phyloP scores from a whole-genome alignment of 2,329 filamentous ascomycete species.

The Fusarium sp. region DNA sequence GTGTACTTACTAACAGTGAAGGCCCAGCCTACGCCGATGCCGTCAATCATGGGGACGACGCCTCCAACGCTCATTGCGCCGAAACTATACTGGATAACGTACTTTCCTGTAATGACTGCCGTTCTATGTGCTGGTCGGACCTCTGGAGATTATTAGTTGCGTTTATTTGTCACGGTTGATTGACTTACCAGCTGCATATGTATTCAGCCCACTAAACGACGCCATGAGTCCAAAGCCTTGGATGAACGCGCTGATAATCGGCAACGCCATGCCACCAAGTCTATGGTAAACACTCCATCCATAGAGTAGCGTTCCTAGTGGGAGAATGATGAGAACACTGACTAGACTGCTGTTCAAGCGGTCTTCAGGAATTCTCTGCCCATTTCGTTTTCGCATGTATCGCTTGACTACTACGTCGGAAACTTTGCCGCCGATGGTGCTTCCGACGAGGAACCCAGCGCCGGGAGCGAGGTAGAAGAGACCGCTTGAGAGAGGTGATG shows the following conservation, averaged over 20 bases:
- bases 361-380: constrained; percentile 45
- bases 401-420: constrained; percentile 52
- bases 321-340: constrained; percentile 45
- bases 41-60: constrained; percentile 38
- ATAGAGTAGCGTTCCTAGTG: constrained; percentile 45
- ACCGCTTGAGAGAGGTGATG: constrained; percentile 68
- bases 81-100: constrained; percentile 41
- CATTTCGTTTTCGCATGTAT: constrained; percentile 50
- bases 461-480: constrained; percentile 77
- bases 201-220: constrained; percentile 52
- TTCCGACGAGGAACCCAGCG: constrained; percentile 70
- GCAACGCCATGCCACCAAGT: constrained; percentile 48
- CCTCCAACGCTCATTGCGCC: constrained; percentile 40
- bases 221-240: constrained; percentile 49
- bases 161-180: rapidly evolving
- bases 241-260: constrained; percentile 47
- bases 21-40: constrained; percentile 37
- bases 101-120: constrained; percentile 41
- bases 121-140: constrained; percentile 36
- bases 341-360: constrained; percentile 46
- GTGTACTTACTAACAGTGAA: constrained; percentile 37
- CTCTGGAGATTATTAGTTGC: constrained; percentile 21
- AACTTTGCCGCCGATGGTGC: constrained; percentile 68
- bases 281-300: constrained; percentile 49
- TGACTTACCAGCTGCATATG: constrained; percentile 49